Evolutionary conservation across 2,329 filamentous ascomycete species (phyloP), one percentile per base, ranked within the genome.

Genomic region (Trichoderma sp.): DNA sequence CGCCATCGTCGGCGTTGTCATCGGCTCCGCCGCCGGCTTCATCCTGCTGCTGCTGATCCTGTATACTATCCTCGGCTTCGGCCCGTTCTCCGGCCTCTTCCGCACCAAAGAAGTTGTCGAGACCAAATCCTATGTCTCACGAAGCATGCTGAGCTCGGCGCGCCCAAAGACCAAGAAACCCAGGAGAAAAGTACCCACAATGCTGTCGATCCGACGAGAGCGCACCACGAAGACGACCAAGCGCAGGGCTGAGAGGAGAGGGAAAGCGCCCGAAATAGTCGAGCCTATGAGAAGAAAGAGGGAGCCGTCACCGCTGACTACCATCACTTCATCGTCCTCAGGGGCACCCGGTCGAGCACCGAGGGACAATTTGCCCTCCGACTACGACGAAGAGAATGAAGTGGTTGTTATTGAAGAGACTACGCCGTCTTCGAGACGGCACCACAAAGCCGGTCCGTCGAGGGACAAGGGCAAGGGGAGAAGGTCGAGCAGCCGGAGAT

Each of bases 21-120:
- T 85, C 62, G 83, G 82, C 71, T 79, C 81, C 53, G 79, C 84
- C 59, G 81, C 78, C 33, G 87, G 82, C 64, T 85, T 88, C 75
- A 75, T 88, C 37, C 78, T 89, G 40, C 71, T 88, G 14, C 77
- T 88, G 35, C 84, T 84, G 76, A 74, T 88, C 14, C 72, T 88
- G 68, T 87, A 86, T 75, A 80, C 82, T 2, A 80, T 80, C n/a
- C 77, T 86, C 35, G 83, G 83, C 70, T 79, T 83, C 35, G 80
- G 80, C 1, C 82, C 80, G 1, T 74, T 78, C 47, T 75, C 66
- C 71, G 75, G 37, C 70, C 72, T 40, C 29, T 37, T 57, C n/a
- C 60, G 29, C 57, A 52, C 55, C 49, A 62, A 52, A 33, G 65
- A 68, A 10, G 37, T 63, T 16, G 43, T 29, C 49, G 66, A 69